A percentile compares a stretch with the other conserved stretches of the same genome.
These are phyloP conservation scores for Entonaema liquescens DNA, from an alignment of 495 filamentous ascomycete species.

Conservation along the genomic window DNA sequence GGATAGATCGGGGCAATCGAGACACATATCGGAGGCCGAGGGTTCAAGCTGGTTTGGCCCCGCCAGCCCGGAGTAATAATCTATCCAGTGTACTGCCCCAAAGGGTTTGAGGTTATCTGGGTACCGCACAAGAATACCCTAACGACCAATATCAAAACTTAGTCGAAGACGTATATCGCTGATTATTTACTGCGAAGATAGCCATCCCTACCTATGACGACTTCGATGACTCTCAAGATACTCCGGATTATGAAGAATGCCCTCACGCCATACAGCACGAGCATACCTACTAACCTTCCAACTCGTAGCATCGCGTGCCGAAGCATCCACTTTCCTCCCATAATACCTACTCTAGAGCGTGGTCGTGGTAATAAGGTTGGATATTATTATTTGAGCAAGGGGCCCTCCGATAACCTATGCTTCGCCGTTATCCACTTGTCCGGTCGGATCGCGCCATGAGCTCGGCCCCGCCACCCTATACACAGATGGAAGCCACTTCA, in stretches of 20 bases:
- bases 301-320: background rate
- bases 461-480: constrained; percentile 51
- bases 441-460: constrained; percentile 47
- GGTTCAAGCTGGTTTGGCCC: background rate
- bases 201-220: constrained; percentile 62
- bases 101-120: constrained; percentile 11
- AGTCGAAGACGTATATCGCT: constrained; percentile 71
- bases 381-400: constrained; percentile 61
- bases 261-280: constrained; percentile 63
- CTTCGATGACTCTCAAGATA: constrained; percentile 69
- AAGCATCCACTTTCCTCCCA: constrained; percentile 1
- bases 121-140: constrained; percentile 50
- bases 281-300: constrained; percentile 64
- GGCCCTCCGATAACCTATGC: constrained; percentile 56
- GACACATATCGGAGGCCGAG: background rate
- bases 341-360: constrained; percentile 46
- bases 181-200: constrained; percentile 62
- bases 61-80: constrained; percentile 4
- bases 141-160: constrained; percentile 62
- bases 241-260: constrained; percentile 68
- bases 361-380: constrained; percentile 57
- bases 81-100: background rate
- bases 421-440: constrained; percentile 47
- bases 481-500: constrained; percentile 55
- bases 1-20: background rate